Conservation (phyloP, 164 flowering plant species). For the Annona squamosa region DNA sequence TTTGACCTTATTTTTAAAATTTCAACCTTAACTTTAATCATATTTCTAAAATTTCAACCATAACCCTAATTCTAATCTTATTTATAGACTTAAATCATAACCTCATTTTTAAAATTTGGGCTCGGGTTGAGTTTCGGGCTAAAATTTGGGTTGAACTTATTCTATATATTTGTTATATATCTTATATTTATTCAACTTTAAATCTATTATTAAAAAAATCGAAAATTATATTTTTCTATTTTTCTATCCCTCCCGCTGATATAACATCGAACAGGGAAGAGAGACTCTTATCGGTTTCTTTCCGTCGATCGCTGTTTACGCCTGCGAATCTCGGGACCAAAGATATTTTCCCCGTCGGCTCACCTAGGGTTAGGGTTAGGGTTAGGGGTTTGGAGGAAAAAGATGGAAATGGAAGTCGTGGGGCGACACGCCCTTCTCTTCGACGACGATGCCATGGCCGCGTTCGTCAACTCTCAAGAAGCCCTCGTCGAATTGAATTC, state of each 20-base stretch:
- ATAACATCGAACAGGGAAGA: background rate
- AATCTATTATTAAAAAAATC: too few relatives aligned
- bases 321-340: background rate
- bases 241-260: background rate
- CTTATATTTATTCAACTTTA: too few relatives aligned
- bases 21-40: too few relatives aligned
- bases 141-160: too few relatives aligned
- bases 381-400: background rate
- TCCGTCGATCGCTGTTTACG: background rate
- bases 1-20: too few relatives aligned
- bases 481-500: conserved; percentile 88
- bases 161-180: too few relatives aligned
- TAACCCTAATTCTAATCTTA: too few relatives aligned
- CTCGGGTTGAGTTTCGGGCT: too few relatives aligned
- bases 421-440: conserved; percentile 88
- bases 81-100: too few relatives aligned
- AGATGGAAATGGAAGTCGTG: conserved; percentile 57
- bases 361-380: background rate
- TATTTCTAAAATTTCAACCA: too few relatives aligned
- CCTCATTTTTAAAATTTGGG: too few relatives aligned
- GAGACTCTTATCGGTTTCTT: background rate
- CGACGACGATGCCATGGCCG: conserved; percentile 78
- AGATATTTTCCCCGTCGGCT: background rate
- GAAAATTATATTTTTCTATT: too few relatives aligned
- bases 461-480: conserved; percentile 66